A percentile compares a stretch with the other conserved stretches of the same genome.
Conservation (phyloP, 2,329 filamentous ascomycete species). For the Botrytis elliptica region DNA sequence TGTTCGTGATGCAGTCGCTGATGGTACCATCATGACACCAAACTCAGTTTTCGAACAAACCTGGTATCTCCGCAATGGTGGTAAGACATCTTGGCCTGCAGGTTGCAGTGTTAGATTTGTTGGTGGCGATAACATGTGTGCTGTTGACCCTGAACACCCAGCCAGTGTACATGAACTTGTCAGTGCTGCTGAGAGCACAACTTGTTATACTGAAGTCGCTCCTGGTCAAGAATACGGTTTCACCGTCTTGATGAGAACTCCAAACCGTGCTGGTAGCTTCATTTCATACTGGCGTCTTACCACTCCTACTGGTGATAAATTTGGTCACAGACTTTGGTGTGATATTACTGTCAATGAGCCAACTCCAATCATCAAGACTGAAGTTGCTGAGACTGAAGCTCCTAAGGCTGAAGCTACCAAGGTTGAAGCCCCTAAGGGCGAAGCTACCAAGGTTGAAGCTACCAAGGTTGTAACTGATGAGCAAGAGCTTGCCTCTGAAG, state of each 20-base stretch:
- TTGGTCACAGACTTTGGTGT: slow-evolving; percentile 94
- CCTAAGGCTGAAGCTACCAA: not conserved
- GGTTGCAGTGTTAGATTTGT: slow-evolving; percentile 90
- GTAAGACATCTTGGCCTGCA: slow-evolving; percentile 75
- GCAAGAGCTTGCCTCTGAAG: not conserved
- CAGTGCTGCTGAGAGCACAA: slow-evolving; percentile 78
- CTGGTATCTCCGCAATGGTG: slow-evolving; percentile 87
- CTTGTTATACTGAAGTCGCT: slow-evolving; percentile 65
- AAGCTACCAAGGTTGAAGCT: no score
- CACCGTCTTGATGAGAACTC: slow-evolving; percentile 80
- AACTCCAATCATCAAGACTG: slow-evolving; percentile 35
- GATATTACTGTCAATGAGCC: slow-evolving; percentile 68
- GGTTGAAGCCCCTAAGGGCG: not conserved
- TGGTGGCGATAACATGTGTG: slow-evolving; percentile 95
- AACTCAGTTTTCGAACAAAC: slow-evolving; percentile 81
- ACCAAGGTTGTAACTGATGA: not conserved
- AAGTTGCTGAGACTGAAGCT: not conserved
- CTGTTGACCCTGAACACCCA: slow-evolving; percentile 76
- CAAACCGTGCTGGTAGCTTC: slow-evolving; percentile 69
- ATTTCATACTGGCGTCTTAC: slow-evolving; percentile 98
- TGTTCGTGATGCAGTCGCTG: slow-evolving; percentile 72
- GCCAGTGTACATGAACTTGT: slow-evolving; percentile 75
- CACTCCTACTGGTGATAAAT: slow-evolving; percentile 73
- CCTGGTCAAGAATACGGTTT: slow-evolving; percentile 77
- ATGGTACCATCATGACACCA: slow-evolving; percentile 71